Evolutionary conservation across 2,329 filamentous ascomycete species (phyloP), one percentile per base, ranked within the genome.

Genomic region (Colletotrichum siamense): DNA sequence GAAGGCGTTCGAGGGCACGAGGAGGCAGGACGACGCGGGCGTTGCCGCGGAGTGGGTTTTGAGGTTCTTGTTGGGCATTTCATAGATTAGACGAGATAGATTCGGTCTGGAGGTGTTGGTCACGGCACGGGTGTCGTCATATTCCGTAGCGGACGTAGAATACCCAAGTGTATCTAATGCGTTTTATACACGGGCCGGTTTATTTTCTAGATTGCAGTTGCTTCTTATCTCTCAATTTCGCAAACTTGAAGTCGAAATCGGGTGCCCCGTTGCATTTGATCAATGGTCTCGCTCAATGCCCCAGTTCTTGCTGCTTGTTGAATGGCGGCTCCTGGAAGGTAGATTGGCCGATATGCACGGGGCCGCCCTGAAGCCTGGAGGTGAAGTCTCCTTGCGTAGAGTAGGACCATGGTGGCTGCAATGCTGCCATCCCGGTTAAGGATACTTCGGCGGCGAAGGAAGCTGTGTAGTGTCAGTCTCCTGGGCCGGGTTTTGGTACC

Each of bases 41-140:
- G 13, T 66, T 2, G 67, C 72, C 16, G 72, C 72, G 5, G 72
- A 71, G 34, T 71, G 67, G 72, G 68, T 71, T 16, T 24, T 75
- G 13, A 57, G 61, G 22, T 75, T 75, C 34, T 26, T 71, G 15
- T 8, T 28, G 15, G 24, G 34, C 16, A 44, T 64, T 18, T 39
- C 22, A 8, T 44, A 36, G 22, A 28, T 18, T 13, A 16, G 55
- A 59, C 22, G 55, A 28, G 16, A 59, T 16, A 26, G 55, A 3
- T 59, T 26, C 22, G 55, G 16, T 12, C 44, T 22, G n/a, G n/a
- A 22, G n/a, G 6, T 10, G n/a, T 13, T 22, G 44, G 44, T 22
- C 39, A 13, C 44, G 44, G n/a, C 44, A 49, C 44, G 12, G 44
- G n/a, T 22, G 44, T 22, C 44, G n/a, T 52, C n/a, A 52, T 52